These are phyloP conservation scores for Phytophthora palmivora DNA, from an alignment of 352 stramenopile genomes.

Conservation along the genomic window DNA sequence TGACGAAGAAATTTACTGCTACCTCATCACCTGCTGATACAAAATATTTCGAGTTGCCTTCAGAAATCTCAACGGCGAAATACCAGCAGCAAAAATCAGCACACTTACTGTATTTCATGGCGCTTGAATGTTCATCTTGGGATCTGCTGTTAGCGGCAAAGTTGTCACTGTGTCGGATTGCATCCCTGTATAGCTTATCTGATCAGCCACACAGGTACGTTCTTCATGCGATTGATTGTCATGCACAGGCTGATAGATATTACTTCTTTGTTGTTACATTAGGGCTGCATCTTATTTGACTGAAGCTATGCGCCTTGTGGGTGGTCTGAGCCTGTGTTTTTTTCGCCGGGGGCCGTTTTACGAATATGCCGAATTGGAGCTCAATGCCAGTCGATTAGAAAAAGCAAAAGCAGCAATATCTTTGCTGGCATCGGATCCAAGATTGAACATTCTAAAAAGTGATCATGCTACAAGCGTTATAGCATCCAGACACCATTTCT, in stretches of 20 bases:
- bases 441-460: neutral
- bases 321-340: constrained; percentile 55
- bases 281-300: constrained; percentile 63
- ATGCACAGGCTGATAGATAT: constrained; percentile 2
- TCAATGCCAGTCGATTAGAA: constrained; percentile 50
- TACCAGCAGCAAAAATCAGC: constrained; percentile 25
- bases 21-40: constrained; percentile 11
- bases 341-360: constrained; percentile 70
- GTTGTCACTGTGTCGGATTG: constrained; percentile 65
- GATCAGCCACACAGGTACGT: constrained; percentile 62
- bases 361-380: constrained; percentile 68
- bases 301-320: constrained; percentile 77
- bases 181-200: constrained; percentile 54
- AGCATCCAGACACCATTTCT: constrained; percentile 5
- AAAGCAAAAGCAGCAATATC: constrained; percentile 60
- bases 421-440: constrained; percentile 33
- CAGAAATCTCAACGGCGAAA: constrained; percentile 33
- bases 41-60: constrained; percentile 50
- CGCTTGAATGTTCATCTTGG: constrained; percentile 78
- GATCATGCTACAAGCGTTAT: neutral
- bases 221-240: constrained; percentile 3
- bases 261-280: constrained; percentile 4
- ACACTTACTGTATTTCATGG: constrained; percentile 61
- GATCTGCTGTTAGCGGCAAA: constrained; percentile 68
- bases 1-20: constrained; percentile 54